A percentile compares a stretch with the other conserved stretches of the same genome.
Conservation (phyloP, 345 rosid genomes). For the Geranium rotundifolium region DNA sequence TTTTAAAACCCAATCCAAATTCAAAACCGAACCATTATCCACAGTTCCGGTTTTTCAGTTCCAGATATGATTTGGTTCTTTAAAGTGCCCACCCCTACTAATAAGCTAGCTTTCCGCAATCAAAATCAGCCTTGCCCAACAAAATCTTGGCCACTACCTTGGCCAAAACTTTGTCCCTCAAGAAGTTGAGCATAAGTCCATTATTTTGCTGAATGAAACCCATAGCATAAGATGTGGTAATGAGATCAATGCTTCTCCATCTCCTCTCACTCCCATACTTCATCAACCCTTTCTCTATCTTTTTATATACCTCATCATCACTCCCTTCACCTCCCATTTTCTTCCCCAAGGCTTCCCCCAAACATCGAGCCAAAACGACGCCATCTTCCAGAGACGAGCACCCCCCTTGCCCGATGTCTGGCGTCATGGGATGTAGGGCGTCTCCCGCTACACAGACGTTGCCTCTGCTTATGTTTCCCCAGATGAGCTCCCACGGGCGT, state of each 20-base stretch:
- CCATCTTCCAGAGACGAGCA: slow-evolving; percentile 24
- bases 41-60: too few relatives aligned
- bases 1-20: too few relatives aligned
- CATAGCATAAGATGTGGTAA: slow-evolving; percentile 30
- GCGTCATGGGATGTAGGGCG: slow-evolving; percentile 62
- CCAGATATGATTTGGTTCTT: too few relatives aligned
- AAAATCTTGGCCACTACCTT: slow-evolving; percentile 18
- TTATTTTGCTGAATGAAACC: slow-evolving; percentile 42
- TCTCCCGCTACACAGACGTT: slow-evolving; percentile 51
- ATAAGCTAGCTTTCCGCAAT: slow-evolving; percentile 31
- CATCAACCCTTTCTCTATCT: slow-evolving; percentile 32
- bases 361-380: slow-evolving; percentile 21
- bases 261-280: slow-evolving; percentile 41
- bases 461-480: slow-evolving; percentile 49
- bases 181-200: slow-evolving; percentile 20
- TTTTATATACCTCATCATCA: slow-evolving; percentile 8
- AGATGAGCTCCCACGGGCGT: slow-evolving; percentile 48
- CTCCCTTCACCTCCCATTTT: background rate
- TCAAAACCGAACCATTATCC: too few relatives aligned
- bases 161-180: slow-evolving; percentile 34
- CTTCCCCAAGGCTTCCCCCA: slow-evolving; percentile 14
- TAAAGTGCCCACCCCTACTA: too few relatives aligned
- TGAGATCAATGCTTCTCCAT: slow-evolving; percentile 58
- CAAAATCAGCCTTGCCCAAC: slow-evolving; percentile 30
- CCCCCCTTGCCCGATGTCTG: slow-evolving; percentile 35